phyloP scores from a whole-genome alignment of 345 rosid species.

The Combretum micranthum region DNA sequence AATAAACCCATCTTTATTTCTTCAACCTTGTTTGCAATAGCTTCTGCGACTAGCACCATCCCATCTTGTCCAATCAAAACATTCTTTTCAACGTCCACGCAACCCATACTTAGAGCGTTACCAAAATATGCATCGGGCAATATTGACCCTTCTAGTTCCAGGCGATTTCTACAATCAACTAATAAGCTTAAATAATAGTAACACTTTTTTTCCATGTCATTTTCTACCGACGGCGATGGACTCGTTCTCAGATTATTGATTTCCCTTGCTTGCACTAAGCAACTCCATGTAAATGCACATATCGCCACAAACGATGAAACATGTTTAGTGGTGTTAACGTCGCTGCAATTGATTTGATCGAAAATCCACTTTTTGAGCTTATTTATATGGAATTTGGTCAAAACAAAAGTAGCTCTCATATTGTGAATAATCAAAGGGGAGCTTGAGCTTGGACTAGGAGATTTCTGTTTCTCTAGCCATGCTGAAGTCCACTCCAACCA shows the following conservation, averaged over 20 bases:
- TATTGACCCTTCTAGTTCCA: not conserved
- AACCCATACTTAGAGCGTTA: not conserved
- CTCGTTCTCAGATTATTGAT: not conserved
- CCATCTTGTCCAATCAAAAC: not conserved
- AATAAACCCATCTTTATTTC: not conserved
- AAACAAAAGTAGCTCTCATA: not conserved
- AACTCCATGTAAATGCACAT: not conserved
- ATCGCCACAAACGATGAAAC: not conserved
- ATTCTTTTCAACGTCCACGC: not conserved
- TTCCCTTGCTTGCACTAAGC: not conserved
- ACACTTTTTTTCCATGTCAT: not conserved
- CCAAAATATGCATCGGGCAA: not conserved
- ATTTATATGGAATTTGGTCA: not conserved
- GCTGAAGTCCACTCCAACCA: not conserved
- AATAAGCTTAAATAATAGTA: not conserved
- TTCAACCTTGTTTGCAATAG: not conserved
- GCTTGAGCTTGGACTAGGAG: too few relatives aligned
- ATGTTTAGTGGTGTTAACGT: not conserved
- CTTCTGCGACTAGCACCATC: not conserved
- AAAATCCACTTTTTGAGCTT: not conserved
- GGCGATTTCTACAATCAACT: not conserved
- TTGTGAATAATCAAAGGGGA: not conserved
- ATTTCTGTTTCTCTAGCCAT: not conserved
- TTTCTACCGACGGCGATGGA: not conserved
- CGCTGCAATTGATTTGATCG: not conserved